phyloP scores from a whole-genome alignment of 2,329 filamentous ascomycete genomes.

The Leptoxyphium fumago region DNA sequence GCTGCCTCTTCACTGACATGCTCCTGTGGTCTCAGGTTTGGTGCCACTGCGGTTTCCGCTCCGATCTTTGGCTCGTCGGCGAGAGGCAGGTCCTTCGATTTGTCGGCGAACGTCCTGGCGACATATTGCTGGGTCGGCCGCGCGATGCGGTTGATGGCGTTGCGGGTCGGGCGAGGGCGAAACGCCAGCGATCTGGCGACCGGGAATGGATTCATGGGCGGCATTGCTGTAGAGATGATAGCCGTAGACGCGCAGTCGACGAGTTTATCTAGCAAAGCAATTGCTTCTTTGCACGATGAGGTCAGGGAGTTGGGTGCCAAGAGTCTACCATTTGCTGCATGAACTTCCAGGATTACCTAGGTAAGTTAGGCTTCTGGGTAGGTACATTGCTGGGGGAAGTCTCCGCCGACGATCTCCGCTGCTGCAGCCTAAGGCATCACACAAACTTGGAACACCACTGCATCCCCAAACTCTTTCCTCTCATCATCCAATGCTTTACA shows the following conservation, averaged over 20 bases:
- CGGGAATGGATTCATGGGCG: neutral
- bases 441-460: no score
- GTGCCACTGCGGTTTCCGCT: conserved; percentile 22
- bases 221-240: neutral
- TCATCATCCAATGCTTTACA: no score
- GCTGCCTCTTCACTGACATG: conserved; percentile 53
- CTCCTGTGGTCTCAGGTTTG: conserved; percentile 39
- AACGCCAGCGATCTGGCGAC: neutral
- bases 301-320: neutral
- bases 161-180: conserved; percentile 8
- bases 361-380: no score
- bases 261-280: neutral
- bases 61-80: conserved; percentile 7
- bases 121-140: conserved; percentile 7
- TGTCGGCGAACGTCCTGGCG: conserved; percentile 7
- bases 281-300: neutral
- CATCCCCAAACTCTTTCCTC: no score
- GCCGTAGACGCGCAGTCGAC: no score
- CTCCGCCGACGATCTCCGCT: no score
- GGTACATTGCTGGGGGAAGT: no score
- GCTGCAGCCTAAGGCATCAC: no score
- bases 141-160: conserved; percentile 9
- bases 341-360: neutral
- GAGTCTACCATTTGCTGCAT: neutral
- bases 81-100: conserved; percentile 15